phyloP scores from a whole-genome alignment of 2,329 filamentous ascomycete species.

The Epichloe gansuensis region DNA sequence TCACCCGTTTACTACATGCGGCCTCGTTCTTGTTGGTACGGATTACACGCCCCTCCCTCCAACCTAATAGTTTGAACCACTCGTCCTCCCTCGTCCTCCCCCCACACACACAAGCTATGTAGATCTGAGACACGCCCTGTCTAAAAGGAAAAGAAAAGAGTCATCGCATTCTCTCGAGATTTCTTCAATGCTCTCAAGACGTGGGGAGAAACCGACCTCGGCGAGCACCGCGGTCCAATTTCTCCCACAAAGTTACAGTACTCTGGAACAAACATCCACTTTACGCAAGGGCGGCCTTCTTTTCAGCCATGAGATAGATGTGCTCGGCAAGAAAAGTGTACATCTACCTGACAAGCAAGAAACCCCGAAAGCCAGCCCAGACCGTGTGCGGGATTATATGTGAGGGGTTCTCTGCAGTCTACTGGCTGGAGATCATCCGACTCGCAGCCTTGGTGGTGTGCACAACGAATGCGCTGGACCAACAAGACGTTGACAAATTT shows the following conservation, averaged over 20 bases:
- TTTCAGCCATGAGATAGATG: too few species aligned
- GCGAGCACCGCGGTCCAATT: background rate
- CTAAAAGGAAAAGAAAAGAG: background rate
- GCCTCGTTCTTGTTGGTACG: background rate
- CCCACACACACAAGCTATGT: background rate
- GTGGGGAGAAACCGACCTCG: background rate
- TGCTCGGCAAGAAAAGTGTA: too few species aligned
- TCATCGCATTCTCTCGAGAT: background rate
- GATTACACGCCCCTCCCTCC: too few species aligned
- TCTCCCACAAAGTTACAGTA: background rate
- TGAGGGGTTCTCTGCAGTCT: background rate
- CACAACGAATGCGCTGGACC: background rate
- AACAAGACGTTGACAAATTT: background rate
- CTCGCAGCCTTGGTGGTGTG: background rate
- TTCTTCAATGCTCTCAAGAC: background rate
- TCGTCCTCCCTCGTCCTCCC: too few species aligned
- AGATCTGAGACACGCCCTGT: background rate
- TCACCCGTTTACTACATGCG: too few species aligned
- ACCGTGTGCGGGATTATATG: background rate
- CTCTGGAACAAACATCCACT: conserved; percentile 2
- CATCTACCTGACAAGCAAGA: too few species aligned
- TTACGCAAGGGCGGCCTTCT: background rate
- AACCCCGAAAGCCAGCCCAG: too few species aligned
- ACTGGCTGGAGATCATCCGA: background rate
- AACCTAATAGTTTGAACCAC: too few species aligned